Evolutionary conservation across 192 early-diverging fungal species (phyloP), one percentile per base, ranked within the genome.

Genomic region (Coemansia sp.): DNA sequence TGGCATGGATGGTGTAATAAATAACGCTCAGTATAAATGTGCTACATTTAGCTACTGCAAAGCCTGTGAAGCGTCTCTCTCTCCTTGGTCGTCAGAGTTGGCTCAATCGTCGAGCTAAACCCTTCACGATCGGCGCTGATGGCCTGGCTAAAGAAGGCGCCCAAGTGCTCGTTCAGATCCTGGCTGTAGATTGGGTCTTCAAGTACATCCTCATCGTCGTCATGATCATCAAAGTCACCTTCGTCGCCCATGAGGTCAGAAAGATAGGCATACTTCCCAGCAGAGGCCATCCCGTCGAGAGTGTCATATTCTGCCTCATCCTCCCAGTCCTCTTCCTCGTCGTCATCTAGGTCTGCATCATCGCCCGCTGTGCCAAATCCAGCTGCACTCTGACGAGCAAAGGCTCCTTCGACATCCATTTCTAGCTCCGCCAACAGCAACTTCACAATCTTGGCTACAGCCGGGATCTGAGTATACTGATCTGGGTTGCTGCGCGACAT

Each of bases 391-490:
- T 74, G 73, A 52, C 88, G 86, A 24, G 84, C 88, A 82, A 87
- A 86, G 60, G 73, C 79, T 52, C 87, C 84, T 38, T 92, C 88
- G 22, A 84, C 71, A 59, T 92, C 88, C 77, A 90, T 89, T 31
- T 90, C 87, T 33, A 94, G 74, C 63, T 98, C 95, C n/a, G 85
- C 87, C 18, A 96, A 61, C 18, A 98, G 78, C 7, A 98, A 83
- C 78, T 93, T 95, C 62, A 97, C 76, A 13, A 94, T 95, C 81
- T 97, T 98, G 70, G 87, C 89, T 8, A 91, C 80, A 38, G 95
- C 91, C 20, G 94, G 91, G 22, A 96, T 87, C 29, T 82, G 80
- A 3, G 90, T 91, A 79, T 89, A 96, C 57, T 93, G 89, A 40
- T 95, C 93, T 24, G 95, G 77, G 38, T 74, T 75, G 29, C 54